These are phyloP conservation scores for Saturnispora diversa DNA, from an alignment of 805 yeast species.

Conservation along the genomic window DNA sequence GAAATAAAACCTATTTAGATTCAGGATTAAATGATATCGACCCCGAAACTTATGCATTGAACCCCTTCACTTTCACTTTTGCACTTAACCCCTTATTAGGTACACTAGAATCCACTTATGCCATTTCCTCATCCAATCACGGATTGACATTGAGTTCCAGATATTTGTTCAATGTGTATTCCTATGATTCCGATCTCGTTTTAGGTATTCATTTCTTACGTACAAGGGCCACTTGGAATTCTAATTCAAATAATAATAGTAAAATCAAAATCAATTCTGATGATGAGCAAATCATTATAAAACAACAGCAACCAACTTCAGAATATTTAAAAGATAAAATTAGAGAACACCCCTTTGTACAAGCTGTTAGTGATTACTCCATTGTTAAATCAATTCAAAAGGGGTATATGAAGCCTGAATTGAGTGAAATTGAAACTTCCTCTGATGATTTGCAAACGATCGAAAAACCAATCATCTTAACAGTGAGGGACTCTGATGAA, in stretches of 20 bases:
- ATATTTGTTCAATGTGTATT: constrained; percentile 84
- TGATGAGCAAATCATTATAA: neutral
- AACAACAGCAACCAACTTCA: neutral
- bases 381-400: constrained; percentile 6
- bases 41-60: constrained; percentile 18
- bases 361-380: constrained; percentile 8
- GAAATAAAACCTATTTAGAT: too few species aligned
- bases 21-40: neutral
- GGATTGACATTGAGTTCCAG: constrained; percentile 60
- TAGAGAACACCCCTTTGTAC: constrained; percentile 6
- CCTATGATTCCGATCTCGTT: constrained; percentile 80
- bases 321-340: constrained; percentile 7
- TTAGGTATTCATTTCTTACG: constrained; percentile 83
- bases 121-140: constrained; percentile 35
- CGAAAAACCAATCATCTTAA: neutral
- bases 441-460: neutral
- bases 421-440: neutral
- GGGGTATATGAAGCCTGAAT: neutral
- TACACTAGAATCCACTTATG: constrained; percentile 77
- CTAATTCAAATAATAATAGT: neutral
- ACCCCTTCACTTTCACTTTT: constrained; percentile 81
- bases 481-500: constrained; percentile 1
- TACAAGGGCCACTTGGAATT: constrained; percentile 11
- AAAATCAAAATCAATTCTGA: neutral
- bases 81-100: constrained; percentile 88